Conservation (phyloP, 257 asterid genomes). For the Solanum piurae region DNA sequence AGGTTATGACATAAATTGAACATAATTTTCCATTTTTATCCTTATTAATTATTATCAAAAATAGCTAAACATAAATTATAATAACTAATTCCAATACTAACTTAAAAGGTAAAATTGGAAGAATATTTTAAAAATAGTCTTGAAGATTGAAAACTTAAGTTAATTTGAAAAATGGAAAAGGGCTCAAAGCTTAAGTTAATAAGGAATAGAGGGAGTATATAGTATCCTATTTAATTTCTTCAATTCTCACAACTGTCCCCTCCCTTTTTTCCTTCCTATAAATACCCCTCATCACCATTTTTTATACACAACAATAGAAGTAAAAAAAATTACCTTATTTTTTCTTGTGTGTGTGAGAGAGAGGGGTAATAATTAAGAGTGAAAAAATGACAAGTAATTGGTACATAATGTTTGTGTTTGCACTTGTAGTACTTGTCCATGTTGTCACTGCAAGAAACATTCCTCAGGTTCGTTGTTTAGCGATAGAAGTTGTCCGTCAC, state of each 20-base stretch:
- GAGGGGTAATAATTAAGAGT: background rate
- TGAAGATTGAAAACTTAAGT: too few relatives aligned
- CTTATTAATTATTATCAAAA: too few relatives aligned
- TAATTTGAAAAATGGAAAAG: too few relatives aligned
- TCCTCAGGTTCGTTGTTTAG: slow-evolving; percentile 4
- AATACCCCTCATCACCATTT: slow-evolving; percentile 10
- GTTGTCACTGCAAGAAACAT: slow-evolving; percentile 40
- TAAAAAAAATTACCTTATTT: background rate
- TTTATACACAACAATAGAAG: background rate
- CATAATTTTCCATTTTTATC: too few relatives aligned
- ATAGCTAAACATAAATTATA: too few relatives aligned
- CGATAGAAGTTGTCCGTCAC: background rate
- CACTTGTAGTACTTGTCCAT: slow-evolving; percentile 18
- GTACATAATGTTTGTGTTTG: slow-evolving; percentile 10
- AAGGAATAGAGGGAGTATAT: background rate
- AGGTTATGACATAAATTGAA: too few relatives aligned
- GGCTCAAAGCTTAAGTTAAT: too few relatives aligned
- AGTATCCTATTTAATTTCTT: background rate
- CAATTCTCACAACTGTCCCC: slow-evolving; percentile 25
- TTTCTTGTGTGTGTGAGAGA: background rate
- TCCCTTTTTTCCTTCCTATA: slow-evolving; percentile 1
- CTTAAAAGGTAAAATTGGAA: too few relatives aligned
- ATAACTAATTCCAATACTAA: too few relatives aligned
- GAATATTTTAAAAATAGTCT: too few relatives aligned
- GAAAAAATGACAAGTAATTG: slow-evolving; percentile 21